These are phyloP conservation scores for Leishmania tropica DNA, from an alignment of 208 protist genomes.

Conservation along the genomic window DNA sequence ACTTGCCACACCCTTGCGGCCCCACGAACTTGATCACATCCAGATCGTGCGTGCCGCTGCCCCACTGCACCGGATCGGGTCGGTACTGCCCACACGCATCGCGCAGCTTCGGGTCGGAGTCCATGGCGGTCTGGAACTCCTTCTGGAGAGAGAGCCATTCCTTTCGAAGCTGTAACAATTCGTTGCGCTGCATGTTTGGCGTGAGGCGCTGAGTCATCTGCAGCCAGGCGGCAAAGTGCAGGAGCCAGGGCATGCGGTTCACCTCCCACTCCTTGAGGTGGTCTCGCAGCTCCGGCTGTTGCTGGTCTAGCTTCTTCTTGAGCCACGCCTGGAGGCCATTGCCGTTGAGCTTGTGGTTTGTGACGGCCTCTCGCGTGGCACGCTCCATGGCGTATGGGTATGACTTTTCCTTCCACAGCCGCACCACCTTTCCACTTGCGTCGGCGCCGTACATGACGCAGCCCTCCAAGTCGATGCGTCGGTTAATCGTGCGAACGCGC, in stretches of 20 bases:
- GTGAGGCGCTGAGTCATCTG: conserved; percentile 38
- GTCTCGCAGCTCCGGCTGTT: conserved; percentile 35
- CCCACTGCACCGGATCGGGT: conserved; percentile 29
- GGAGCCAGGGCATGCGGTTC: conserved; percentile 46
- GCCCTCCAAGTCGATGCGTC: conserved; percentile 45
- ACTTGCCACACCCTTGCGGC: conserved; percentile 72
- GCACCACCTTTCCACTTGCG: conserved; percentile 35
- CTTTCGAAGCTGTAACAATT: conserved; percentile 33
- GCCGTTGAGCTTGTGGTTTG: conserved; percentile 44
- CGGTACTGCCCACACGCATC: conserved; percentile 35
- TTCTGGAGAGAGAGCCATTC: conserved; percentile 43
- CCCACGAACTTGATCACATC: conserved; percentile 68
- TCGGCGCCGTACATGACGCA: conserved; percentile 66
- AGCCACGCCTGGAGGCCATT: conserved; percentile 28
- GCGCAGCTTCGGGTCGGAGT: conserved; percentile 33
- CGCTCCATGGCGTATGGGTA: conserved; percentile 66
- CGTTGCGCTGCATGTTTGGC: conserved; percentile 17
- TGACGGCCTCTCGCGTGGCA: conserved; percentile 59
- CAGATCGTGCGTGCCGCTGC: conserved; percentile 22
- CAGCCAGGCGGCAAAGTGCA: conserved; percentile 58
- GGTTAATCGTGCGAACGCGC: conserved; percentile 38
- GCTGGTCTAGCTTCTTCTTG: conserved; percentile 42
- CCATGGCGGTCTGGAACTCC: conserved; percentile 28
- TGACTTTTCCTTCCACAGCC: conserved; percentile 57
- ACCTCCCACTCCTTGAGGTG: conserved; percentile 57